These are phyloP conservation scores for Piromyces sp. DNA, from an alignment of 192 early-diverging fungal genomes.

Conservation along the genomic window DNA sequence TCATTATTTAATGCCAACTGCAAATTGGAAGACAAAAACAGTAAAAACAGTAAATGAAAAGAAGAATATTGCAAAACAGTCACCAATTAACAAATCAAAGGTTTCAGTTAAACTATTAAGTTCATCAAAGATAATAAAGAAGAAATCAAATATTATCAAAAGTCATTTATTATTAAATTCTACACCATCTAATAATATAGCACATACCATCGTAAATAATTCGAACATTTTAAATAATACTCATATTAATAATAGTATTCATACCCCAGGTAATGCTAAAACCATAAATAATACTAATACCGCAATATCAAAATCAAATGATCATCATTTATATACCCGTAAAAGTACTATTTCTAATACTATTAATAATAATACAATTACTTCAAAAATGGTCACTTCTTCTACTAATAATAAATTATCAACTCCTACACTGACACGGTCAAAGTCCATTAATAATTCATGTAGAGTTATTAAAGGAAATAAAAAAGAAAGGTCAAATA, in stretches of 20 bases:
- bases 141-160: not conserved
- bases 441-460: not conserved
- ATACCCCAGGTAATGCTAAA: no score
- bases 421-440: not conserved
- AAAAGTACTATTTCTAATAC: not conserved
- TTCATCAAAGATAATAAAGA: not conserved
- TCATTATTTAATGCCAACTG: not conserved
- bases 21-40: not conserved
- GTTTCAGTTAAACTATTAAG: not conserved
- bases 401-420: not conserved
- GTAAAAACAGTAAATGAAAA: not conserved
- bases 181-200: no score
- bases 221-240: no score
- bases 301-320: not conserved
- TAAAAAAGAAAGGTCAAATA: not conserved
- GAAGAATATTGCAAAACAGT: not conserved
- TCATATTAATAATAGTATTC: no score
- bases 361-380: no score
- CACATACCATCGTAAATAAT: no score
- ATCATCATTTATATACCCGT: not conserved
- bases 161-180: no score
- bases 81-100: not conserved
- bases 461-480: not conserved
- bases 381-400: no score
- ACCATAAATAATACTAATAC: no score